phyloP scores from a whole-genome alignment of 78 protist genomes.

The Parvularia atlantis region DNA sequence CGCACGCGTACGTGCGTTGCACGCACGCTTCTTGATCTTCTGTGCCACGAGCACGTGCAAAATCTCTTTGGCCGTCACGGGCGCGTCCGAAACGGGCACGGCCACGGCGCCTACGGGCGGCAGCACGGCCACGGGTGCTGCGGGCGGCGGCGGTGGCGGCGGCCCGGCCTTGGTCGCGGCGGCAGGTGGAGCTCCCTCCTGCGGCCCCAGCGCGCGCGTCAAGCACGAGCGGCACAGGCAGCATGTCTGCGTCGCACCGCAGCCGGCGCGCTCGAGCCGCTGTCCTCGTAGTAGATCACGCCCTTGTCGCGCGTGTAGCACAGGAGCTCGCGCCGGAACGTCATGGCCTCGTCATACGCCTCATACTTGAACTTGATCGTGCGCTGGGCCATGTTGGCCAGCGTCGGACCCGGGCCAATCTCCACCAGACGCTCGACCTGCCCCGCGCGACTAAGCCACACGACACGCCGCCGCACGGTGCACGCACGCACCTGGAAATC shows the following conservation, averaged over 20 bases:
- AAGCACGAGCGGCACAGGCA: too few species aligned
- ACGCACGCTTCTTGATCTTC: slow-evolving; percentile 9
- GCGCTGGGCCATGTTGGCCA: slow-evolving; percentile 22
- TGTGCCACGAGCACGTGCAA: slow-evolving; percentile 23
- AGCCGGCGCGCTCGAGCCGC: too few species aligned
- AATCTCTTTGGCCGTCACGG: slow-evolving; percentile 1
- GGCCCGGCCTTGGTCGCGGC: slow-evolving; percentile 6
- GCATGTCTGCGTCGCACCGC: too few species aligned
- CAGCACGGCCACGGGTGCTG: neutral
- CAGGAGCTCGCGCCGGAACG: neutral
- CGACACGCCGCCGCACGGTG: neutral
- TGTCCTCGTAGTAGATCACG: slow-evolving; percentile 11
- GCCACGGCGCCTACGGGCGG: neutral
- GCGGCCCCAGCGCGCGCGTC: neutral
- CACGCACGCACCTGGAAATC: too few species aligned
- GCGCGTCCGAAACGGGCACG: neutral
- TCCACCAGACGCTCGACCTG: slow-evolving; percentile 39
- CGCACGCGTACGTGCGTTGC: neutral
- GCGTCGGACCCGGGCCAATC: slow-evolving; percentile 52
- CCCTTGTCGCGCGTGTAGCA: slow-evolving; percentile 5
- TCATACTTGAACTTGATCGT: slow-evolving; percentile 23
- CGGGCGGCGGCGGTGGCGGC: slow-evolving; percentile 9
- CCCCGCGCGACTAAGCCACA: neutral
- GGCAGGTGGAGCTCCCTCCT: neutral
- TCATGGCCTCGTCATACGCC: slow-evolving; percentile 13